These are phyloP conservation scores for Plectosphaerella cucumerina DNA, from an alignment of 2,329 filamentous ascomycete genomes.

Conservation along the genomic window DNA sequence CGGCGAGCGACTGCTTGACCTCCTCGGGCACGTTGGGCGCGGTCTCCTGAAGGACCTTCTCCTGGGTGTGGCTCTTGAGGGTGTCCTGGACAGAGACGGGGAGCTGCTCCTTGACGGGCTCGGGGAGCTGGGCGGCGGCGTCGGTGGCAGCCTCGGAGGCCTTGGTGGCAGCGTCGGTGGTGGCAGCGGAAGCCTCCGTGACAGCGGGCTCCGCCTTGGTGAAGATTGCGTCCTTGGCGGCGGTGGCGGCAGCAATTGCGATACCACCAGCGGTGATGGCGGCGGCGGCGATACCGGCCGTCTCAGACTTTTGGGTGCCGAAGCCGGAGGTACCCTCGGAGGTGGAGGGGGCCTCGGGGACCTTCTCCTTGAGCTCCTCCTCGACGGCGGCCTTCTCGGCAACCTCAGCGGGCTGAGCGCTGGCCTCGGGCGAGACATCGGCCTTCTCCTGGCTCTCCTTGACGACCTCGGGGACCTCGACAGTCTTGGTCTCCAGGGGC, in stretches of 20 bases:
- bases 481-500: conserved; percentile 54
- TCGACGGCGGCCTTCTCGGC: conserved; percentile 68
- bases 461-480: conserved; percentile 58
- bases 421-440: conserved; percentile 61
- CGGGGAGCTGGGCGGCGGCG: conserved; percentile 44
- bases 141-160: conserved; percentile 31
- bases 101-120: conserved; percentile 46
- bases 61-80: conserved; percentile 37
- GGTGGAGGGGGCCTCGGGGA: conserved; percentile 55
- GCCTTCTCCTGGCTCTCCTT: conserved; percentile 69
- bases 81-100: conserved; percentile 46
- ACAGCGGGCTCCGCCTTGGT: conserved; percentile 20
- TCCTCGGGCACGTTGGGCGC: conserved; percentile 49
- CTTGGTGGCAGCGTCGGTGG: conserved; percentile 30
- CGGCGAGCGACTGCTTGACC: conserved; percentile 53
- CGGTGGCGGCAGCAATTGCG: conserved; percentile 28
- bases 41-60: conserved; percentile 36
- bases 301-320: conserved; percentile 49
- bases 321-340: conserved; percentile 51
- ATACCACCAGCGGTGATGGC: conserved; percentile 31
- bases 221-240: conserved; percentile 17
- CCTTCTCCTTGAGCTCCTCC: conserved; percentile 64
- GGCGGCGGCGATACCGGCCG: conserved; percentile 30
- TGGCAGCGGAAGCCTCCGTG: conserved; percentile 27
- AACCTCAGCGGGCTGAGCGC: conserved; percentile 60